Evolutionary conservation across 2,329 filamentous ascomycete species (phyloP).

Genomic region (Ceratocystis ficicola): DNA sequence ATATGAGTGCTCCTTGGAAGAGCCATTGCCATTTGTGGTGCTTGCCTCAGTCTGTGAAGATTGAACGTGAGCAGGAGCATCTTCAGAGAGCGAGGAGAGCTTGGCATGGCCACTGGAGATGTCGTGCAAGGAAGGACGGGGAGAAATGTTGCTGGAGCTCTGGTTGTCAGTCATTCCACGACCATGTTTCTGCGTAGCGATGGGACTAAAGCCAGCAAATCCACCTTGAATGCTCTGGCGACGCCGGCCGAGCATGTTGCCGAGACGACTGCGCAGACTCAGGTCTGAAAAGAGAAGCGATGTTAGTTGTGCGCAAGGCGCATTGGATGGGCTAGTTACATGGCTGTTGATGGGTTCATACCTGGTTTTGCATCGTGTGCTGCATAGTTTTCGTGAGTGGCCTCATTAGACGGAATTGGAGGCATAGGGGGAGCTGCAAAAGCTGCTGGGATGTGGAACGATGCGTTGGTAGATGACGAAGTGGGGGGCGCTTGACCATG

Average conservation of each 20-base stretch:
- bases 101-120: slow-evolving; percentile 35
- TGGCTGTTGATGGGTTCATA: not conserved
- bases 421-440: slow-evolving; percentile 21
- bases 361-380: slow-evolving; percentile 25
- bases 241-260: slow-evolving; percentile 55
- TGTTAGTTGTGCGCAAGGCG: not conserved
- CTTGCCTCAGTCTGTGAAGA: not conserved
- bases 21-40: slow-evolving; percentile 27
- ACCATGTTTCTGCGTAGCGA: slow-evolving; percentile 44
- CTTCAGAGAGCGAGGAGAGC: slow-evolving; percentile 47
- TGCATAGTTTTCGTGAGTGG: slow-evolving; percentile 35
- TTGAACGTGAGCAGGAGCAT: slow-evolving; percentile 29
- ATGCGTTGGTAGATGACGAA: slow-evolving; percentile 14
- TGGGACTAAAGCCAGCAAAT: slow-evolving; percentile 47
- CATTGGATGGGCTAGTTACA: not conserved
- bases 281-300: slow-evolving; percentile 2
- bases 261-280: slow-evolving; percentile 40
- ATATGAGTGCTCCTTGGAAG: slow-evolving; percentile 32
- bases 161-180: slow-evolving; percentile 53
- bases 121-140: slow-evolving; percentile 48
- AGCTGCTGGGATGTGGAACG: slow-evolving; percentile 16
- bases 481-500: slow-evolving; percentile 16
- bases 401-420: slow-evolving; percentile 29
- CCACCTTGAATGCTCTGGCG: slow-evolving; percentile 55
- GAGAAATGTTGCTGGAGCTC: slow-evolving; percentile 41